phyloP scores from a whole-genome alignment of 352 stramenopile genomes.

The Pythium rhizo-oryzae region DNA sequence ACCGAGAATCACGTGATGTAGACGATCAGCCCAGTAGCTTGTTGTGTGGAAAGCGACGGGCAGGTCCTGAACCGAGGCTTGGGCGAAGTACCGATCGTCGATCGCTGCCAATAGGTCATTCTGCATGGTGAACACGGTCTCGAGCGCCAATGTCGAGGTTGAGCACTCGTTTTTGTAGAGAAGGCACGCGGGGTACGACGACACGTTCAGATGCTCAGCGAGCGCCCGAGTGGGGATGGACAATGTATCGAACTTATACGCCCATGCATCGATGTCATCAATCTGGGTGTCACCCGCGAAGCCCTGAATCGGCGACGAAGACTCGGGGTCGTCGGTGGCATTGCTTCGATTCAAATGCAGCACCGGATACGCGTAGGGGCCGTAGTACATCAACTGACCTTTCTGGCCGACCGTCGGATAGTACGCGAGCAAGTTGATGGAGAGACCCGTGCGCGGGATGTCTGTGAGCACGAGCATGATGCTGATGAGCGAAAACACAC shows the following conservation, averaged over 20 bases:
- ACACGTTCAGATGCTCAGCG: constrained; percentile 15
- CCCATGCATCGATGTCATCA: constrained; percentile 6
- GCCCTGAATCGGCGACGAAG: too few relatives aligned
- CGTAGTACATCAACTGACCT: constrained; percentile 13
- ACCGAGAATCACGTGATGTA: constrained; percentile 20
- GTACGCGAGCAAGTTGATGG: constrained; percentile 7
- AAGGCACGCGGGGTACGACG: constrained; percentile 22
- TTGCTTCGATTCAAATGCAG: constrained; percentile 5
- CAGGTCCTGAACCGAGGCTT: neutral
- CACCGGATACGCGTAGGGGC: constrained; percentile 22
- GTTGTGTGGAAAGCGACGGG: constrained; percentile 13
- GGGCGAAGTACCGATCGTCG: neutral
- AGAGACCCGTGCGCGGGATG: constrained; percentile 28
- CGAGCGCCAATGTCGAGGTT: neutral
- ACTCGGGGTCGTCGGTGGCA: neutral
- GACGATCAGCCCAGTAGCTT: constrained; percentile 25
- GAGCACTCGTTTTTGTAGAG: constrained; percentile 12
- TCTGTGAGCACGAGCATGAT: constrained; percentile 25
- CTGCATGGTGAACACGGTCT: constrained; percentile 25
- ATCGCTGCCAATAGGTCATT: constrained; percentile 16
- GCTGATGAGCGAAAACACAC: constrained; percentile 11
- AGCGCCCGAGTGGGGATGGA: constrained; percentile 19
- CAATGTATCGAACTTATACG: constrained; percentile 28
- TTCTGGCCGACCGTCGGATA: neutral
- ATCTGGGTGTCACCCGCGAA: neutral